A percentile compares a stretch with the other conserved stretches of the same genome.
phyloP scores from a whole-genome alignment of 192 early-diverging fungal genomes.

The Coemansia sp. region DNA sequence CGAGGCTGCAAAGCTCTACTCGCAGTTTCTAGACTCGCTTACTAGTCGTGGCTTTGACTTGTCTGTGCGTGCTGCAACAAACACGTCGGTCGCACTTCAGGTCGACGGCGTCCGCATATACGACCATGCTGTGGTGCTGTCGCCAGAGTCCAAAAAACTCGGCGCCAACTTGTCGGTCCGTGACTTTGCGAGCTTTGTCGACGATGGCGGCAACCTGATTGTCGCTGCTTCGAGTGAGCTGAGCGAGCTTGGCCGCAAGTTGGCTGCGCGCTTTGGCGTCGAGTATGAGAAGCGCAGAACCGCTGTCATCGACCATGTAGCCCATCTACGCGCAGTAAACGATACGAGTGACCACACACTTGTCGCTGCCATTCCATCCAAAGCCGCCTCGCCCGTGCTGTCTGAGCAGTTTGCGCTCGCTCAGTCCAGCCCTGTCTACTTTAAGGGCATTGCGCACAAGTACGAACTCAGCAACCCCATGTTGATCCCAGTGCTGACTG shows the following conservation, averaged over 20 bases:
- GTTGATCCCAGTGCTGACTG: constrained; percentile 61
- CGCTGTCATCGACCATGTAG: constrained; percentile 70
- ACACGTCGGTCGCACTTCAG: constrained; percentile 55
- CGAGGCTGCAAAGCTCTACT: constrained; percentile 34
- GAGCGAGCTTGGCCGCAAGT: constrained; percentile 69
- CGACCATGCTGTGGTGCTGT: constrained; percentile 81
- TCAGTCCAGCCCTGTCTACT: constrained; percentile 46
- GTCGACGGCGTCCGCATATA: constrained; percentile 63
- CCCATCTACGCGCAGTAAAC: constrained; percentile 45
- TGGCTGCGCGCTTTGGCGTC: constrained; percentile 87
- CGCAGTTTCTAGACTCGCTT: constrained; percentile 60
- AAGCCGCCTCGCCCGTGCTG: constrained; percentile 43
- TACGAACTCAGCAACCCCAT: constrained; percentile 66
- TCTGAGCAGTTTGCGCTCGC: constrained; percentile 2
- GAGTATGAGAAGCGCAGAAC: constrained; percentile 75
- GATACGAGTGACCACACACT: constrained; percentile 56
- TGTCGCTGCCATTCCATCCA: constrained; percentile 55
- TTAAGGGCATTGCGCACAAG: constrained; percentile 76
- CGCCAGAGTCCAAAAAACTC: constrained; percentile 68
- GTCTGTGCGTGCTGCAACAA: constrained; percentile 55
- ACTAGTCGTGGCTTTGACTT: constrained; percentile 54
- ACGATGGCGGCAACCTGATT: constrained; percentile 88
- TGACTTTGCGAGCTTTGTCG: constrained; percentile 79
- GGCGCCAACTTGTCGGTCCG: constrained; percentile 55
- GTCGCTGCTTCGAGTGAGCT: constrained; percentile 66